Conservation (phyloP, 805 yeast species). For the Kazachstania kunashirensis region DNA sequence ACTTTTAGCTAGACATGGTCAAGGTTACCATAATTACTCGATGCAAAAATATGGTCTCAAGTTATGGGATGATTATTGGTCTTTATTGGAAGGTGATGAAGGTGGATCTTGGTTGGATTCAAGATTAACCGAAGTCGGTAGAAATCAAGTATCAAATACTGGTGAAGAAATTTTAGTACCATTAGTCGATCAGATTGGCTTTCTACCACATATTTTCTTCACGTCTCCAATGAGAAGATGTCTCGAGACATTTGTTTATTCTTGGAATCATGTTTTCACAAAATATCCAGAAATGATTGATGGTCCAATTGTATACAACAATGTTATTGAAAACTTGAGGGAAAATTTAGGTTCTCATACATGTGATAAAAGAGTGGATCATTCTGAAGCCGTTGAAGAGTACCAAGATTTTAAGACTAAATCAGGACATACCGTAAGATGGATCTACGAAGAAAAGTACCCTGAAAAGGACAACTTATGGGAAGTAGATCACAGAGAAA, state of each 20-base stretch:
- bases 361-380: slow-evolving; percentile 45
- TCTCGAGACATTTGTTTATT: slow-evolving; percentile 43
- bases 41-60: slow-evolving; percentile 45
- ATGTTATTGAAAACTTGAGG: slow-evolving; percentile 39
- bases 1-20: slow-evolving; percentile 47
- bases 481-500: slow-evolving; percentile 39
- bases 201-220: slow-evolving; percentile 47
- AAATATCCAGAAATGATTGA: slow-evolving; percentile 18
- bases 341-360: slow-evolving; percentile 53
- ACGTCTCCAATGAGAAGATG: slow-evolving; percentile 59
- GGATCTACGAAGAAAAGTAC: slow-evolving; percentile 37
- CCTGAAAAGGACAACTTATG: slow-evolving; percentile 44
- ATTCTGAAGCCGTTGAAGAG: slow-evolving; percentile 12
- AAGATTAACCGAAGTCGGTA: slow-evolving; percentile 44
- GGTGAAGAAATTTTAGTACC: slow-evolving; percentile 18
- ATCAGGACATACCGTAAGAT: slow-evolving; percentile 31
- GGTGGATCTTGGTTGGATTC: slow-evolving; percentile 44
- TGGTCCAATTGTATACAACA: slow-evolving; percentile 7
- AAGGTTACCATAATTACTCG: slow-evolving; percentile 54
- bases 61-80: slow-evolving; percentile 52
- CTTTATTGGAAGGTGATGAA: slow-evolving; percentile 43
- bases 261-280: slow-evolving; percentile 46
- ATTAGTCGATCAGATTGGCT: slow-evolving; percentile 34
- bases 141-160: slow-evolving; percentile 44
- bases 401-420: slow-evolving; percentile 12